Conservation (phyloP, 2,329 filamentous ascomycete species). For the Pyrenophora teres region DNA sequence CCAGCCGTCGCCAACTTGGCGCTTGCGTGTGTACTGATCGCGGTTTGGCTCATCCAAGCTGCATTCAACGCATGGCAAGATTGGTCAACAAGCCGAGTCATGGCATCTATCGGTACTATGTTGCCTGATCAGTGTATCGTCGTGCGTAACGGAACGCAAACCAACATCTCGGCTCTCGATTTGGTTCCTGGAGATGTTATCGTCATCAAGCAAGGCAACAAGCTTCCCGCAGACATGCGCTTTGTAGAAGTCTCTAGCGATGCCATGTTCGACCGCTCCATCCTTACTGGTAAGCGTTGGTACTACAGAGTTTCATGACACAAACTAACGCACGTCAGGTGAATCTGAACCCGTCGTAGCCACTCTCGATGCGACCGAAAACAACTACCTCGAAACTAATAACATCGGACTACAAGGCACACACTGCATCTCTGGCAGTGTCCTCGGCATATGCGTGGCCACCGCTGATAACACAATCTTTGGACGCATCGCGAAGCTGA, state of each 20-base stretch:
- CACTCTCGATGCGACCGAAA: slow-evolving; percentile 65
- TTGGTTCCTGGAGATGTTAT: slow-evolving; percentile 75
- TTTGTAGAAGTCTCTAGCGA: slow-evolving; percentile 71
- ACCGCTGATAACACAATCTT: slow-evolving; percentile 77
- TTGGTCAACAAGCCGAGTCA: slow-evolving; percentile 76
- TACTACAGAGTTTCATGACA: background rate
- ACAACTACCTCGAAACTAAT: slow-evolving; percentile 76
- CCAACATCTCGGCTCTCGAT: slow-evolving; percentile 59
- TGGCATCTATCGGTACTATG: slow-evolving; percentile 80
- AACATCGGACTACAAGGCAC: slow-evolving; percentile 81
- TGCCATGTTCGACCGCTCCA: slow-evolving; percentile 72
- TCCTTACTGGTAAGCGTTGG: slow-evolving; percentile 63
- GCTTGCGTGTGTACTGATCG: slow-evolving; percentile 72
- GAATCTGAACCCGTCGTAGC: slow-evolving; percentile 69
- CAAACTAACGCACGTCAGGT: slow-evolving; percentile 49
- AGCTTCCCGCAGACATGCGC: slow-evolving; percentile 73
- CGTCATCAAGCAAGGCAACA: slow-evolving; percentile 71
- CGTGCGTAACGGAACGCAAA: slow-evolving; percentile 62
- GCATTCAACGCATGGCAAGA: slow-evolving; percentile 66
- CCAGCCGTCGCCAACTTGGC: slow-evolving; percentile 72
- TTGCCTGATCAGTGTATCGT: slow-evolving; percentile 73
- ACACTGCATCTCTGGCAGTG: slow-evolving; percentile 72
- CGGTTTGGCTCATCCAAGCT: slow-evolving; percentile 67
- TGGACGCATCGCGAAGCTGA: slow-evolving; percentile 73
- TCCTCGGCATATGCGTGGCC: slow-evolving; percentile 69